phyloP scores from a whole-genome alignment of 1,284 basidiomycete species.

The Athelia sp. region DNA sequence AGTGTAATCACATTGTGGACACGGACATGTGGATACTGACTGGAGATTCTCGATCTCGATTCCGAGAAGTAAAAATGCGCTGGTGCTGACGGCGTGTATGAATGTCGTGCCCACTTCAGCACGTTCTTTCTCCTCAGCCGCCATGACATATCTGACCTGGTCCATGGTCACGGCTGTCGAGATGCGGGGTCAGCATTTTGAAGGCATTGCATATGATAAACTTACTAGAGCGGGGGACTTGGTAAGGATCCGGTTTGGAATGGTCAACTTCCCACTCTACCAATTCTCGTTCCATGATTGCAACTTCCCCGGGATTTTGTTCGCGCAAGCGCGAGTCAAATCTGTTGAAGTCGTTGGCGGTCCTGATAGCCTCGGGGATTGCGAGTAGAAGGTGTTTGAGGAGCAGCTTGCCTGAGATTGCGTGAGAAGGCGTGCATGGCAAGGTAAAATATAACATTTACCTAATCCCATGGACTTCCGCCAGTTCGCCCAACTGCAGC shows the following conservation, averaged over 20 bases:
- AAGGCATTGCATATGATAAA: background rate
- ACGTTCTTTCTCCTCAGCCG: slow-evolving; percentile 9
- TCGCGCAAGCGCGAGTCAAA: background rate
- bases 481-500: background rate
- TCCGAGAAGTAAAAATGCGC: slow-evolving; percentile 7
- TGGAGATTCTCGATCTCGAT: slow-evolving; percentile 14
- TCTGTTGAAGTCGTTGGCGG: slow-evolving; percentile 8
- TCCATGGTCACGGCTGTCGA: slow-evolving; percentile 4
- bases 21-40: slow-evolving; percentile 4
- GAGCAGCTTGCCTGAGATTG: background rate
- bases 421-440: background rate
- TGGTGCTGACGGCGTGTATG: slow-evolving; percentile 5
- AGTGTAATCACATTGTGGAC: too few relatives aligned
- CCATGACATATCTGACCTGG: slow-evolving; percentile 9
- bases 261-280: slow-evolving; percentile 19
- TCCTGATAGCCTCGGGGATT: slow-evolving; percentile 1
- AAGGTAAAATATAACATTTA: background rate
- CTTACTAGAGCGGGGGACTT: slow-evolving; percentile 3
- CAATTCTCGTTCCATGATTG: slow-evolving; percentile 14
- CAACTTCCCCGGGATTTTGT: slow-evolving; percentile 1
- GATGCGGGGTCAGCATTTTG: too few relatives aligned
- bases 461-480: background rate
- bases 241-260: slow-evolving; percentile 16
- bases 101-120: background rate
- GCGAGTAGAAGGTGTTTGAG: background rate